These are phyloP conservation scores for Yamadazyma siamensis DNA, from an alignment of 1,139 yeast species.

Conservation along the genomic window DNA sequence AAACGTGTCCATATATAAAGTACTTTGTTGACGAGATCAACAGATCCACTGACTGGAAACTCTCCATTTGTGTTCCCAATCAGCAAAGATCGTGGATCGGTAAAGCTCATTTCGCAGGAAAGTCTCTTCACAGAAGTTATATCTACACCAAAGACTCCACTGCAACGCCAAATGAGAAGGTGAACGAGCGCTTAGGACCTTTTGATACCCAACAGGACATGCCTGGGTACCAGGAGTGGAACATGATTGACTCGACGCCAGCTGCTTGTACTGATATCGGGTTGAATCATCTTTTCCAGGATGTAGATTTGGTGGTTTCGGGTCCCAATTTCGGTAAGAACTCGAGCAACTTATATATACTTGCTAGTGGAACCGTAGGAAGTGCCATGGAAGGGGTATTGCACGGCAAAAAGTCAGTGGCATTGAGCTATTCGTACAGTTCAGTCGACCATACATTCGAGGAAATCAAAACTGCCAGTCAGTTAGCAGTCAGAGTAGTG, in stretches of 20 bases:
- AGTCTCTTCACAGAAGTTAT: conserved; percentile 64
- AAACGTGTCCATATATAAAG: conserved; percentile 82
- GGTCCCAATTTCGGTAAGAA: conserved; percentile 97
- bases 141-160: conserved; percentile 52
- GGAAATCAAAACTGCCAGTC: conserved; percentile 64
- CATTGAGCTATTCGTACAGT: conserved; percentile 78
- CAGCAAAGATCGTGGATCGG: conserved; percentile 93
- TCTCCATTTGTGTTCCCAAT: conserved; percentile 80
- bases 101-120: conserved; percentile 93
- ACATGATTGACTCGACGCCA: conserved; percentile 85
- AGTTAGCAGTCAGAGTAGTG: conserved; percentile 61
- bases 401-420: conserved; percentile 71
- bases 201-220: conserved; percentile 44
- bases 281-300: conserved; percentile 60
- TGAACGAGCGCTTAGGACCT: conserved; percentile 67
- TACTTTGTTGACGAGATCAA: conserved; percentile 71
- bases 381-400: conserved; percentile 95
- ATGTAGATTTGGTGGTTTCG: conserved; percentile 74
- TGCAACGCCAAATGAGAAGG: conserved; percentile 16
- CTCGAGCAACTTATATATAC: conserved; percentile 82
- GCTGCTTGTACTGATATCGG: conserved; percentile 96
- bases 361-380: conserved; percentile 96
- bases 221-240: conserved; percentile 68
- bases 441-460: conserved; percentile 50
- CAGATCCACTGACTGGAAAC: conserved; percentile 71